These are phyloP conservation scores for Colletotrichum godetiae DNA, from an alignment of 2,329 filamentous ascomycete genomes.

Conservation along the genomic window DNA sequence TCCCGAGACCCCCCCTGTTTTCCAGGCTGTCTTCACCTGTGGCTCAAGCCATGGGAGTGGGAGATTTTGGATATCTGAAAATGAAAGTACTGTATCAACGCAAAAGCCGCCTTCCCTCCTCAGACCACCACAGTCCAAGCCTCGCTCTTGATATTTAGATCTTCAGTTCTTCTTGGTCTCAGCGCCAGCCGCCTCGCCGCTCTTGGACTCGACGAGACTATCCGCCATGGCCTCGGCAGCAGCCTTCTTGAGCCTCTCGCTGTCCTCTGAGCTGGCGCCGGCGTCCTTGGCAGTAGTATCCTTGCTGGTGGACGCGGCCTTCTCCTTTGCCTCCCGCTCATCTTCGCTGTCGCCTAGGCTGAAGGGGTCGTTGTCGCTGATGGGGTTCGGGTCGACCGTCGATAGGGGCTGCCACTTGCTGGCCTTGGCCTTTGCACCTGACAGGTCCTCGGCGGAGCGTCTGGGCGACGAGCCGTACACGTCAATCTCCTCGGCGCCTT, in stretches of 20 bases:
- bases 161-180: conserved; percentile 49
- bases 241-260: conserved; percentile 73
- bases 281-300: conserved; percentile 50
- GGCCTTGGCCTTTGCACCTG: conserved; percentile 67
- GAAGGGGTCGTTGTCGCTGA: conserved; percentile 88
- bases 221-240: conserved; percentile 72
- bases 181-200: conserved; percentile 45
- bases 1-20: conserved; percentile 18
- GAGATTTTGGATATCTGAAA: conserved; percentile 31
- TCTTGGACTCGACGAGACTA: conserved; percentile 58
- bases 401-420: conserved; percentile 99
- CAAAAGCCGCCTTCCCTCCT: neutral
- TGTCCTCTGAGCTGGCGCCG: conserved; percentile 66
- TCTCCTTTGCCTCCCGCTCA: conserved; percentile 82
- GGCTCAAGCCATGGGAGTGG: conserved; percentile 14
- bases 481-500: conserved; percentile 80
- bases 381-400: conserved; percentile 74
- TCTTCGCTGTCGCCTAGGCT: conserved; percentile 96
- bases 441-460: conserved; percentile 62
- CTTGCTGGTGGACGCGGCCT: conserved; percentile 48
- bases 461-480: conserved; percentile 76
- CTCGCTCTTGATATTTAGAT: conserved; percentile 36
- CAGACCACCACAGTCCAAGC: neutral
- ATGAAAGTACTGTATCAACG: conserved; percentile 29
- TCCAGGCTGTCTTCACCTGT: conserved; percentile 11